These are phyloP conservation scores for Nakazawaea peltata DNA, from an alignment of 805 yeast species.

Conservation along the genomic window DNA sequence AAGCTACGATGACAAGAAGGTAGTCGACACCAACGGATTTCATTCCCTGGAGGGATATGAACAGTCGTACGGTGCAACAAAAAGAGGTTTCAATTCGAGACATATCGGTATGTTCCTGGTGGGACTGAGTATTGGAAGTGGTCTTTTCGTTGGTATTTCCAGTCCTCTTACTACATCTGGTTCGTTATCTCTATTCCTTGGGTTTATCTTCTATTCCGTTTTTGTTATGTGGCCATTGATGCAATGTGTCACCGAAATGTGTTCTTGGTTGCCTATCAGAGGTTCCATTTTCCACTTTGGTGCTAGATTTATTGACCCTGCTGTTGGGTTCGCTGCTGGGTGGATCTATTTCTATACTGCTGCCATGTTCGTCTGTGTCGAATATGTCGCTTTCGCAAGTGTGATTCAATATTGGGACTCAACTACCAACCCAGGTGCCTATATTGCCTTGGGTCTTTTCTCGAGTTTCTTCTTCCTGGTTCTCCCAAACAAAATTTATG, in stretches of 20 bases:
- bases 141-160: constrained; percentile 35
- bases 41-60: background rate
- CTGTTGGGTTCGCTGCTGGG: constrained; percentile 36
- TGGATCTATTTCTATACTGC: constrained; percentile 43
- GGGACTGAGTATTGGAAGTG: constrained; percentile 41
- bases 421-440: constrained; percentile 37
- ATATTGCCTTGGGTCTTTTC: constrained; percentile 32
- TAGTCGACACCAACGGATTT: constrained; percentile 2
- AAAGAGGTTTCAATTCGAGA: constrained; percentile 27
- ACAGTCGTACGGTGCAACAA: constrained; percentile 8
- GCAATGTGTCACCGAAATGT: constrained; percentile 34
- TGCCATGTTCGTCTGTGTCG: constrained; percentile 40
- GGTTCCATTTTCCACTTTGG: constrained; percentile 41
- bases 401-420: constrained; percentile 40
- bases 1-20: no score
- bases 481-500: constrained; percentile 36
- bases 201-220: constrained; percentile 29
- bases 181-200: constrained; percentile 31
- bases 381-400: constrained; percentile 37
- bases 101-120: constrained; percentile 41
- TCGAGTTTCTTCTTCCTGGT: constrained; percentile 32
- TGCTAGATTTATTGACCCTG: constrained; percentile 36
- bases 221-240: constrained; percentile 31
- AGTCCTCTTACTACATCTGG: constrained; percentile 31
- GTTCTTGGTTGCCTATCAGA: constrained; percentile 36